Evolutionary conservation across 225 moss, liverwort and hornwort genomes (phyloP), one percentile per base, ranked within the genome.

Genomic region (Physcomitrellopsis africana): DNA sequence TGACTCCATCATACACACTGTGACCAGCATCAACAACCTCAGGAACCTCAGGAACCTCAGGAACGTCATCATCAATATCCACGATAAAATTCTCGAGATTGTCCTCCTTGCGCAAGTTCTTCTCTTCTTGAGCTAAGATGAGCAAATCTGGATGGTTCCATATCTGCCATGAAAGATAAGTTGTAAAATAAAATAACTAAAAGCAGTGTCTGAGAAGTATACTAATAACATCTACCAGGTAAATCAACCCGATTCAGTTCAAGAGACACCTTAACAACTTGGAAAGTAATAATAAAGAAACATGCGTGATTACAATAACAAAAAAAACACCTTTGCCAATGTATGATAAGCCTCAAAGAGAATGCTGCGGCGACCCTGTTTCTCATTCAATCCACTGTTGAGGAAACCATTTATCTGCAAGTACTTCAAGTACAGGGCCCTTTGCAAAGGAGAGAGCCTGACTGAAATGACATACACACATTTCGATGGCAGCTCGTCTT

Each of bases 141-240:
- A 99, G 93, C 59, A 99, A 81, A 72, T 95, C 92, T 47, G 99
- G 99, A 81, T 99, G 99, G 80, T 99, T 99, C 99, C 99, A 99
- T 79, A 95, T 79, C 99, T 99, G 82, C 43, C 63, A 72, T 52
- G 14, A 73, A 47, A 51, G 13, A 32, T 13, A 17, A 49, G 72
- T 48, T 29, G 56, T 79, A 59, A 76, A 58, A 37, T 37, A 37
- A 7, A 37, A 37, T 37, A 37, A 37, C 4, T 7, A 4, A 37
- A 37, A 37, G 32, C 2, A 19, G 5, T 20, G 46, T 20, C 56
- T 15, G 19, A 15, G 15, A 37, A 57, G 58, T 32, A 23, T 51
- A 51, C 22, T 65, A 43, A 51, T 3, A 51, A 68, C 57, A 49
- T 59, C 69, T 37, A 37, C 7, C 32, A 37, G 32, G 32, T 37